phyloP scores from a whole-genome alignment of 805 yeast genomes.

The Wickerhamomyces hampshirensis region DNA sequence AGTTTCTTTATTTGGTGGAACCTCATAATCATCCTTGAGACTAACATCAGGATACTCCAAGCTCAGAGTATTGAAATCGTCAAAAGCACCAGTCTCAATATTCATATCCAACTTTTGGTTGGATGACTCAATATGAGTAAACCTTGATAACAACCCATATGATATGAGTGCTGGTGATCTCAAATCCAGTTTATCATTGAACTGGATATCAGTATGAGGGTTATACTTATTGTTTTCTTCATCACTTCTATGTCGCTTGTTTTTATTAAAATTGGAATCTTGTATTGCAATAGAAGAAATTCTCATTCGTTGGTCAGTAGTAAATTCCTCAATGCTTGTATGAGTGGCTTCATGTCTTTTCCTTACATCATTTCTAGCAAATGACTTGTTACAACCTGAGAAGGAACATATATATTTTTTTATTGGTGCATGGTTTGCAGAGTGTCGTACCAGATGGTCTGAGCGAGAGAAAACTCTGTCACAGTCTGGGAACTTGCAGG shows the following conservation, averaged over 20 bases:
- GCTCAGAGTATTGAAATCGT: slow-evolving; percentile 23
- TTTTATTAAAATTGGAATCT: slow-evolving; percentile 10
- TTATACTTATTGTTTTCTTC: too few species aligned
- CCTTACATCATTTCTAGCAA: slow-evolving; percentile 56
- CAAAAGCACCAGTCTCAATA: slow-evolving; percentile 27
- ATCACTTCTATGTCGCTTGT: slow-evolving; percentile 9
- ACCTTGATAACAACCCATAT: slow-evolving; percentile 13
- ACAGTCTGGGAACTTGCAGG: too few species aligned
- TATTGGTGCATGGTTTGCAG: too few species aligned
- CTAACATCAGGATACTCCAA: too few species aligned
- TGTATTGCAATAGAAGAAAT: too few species aligned
- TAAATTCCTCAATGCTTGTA: slow-evolving; percentile 8
- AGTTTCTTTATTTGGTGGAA: slow-evolving; percentile 27
- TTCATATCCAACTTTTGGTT: too few species aligned
- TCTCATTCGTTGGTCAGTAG: too few species aligned
- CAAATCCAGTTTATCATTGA: slow-evolving; percentile 26
- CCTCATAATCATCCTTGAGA: slow-evolving; percentile 22
- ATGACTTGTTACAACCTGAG: slow-evolving; percentile 50
- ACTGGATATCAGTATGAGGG: too few species aligned
- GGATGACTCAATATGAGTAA: too few species aligned
- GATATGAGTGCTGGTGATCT: slow-evolving; percentile 19
- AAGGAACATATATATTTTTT: slow-evolving; percentile 47
- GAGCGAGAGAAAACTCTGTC: too few species aligned
- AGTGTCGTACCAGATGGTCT: too few species aligned
- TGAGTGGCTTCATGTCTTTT: slow-evolving; percentile 33